Base-by-base conservation (phyloP, 352 stramenopile species). In the Saprolegnia diclina region DNA sequence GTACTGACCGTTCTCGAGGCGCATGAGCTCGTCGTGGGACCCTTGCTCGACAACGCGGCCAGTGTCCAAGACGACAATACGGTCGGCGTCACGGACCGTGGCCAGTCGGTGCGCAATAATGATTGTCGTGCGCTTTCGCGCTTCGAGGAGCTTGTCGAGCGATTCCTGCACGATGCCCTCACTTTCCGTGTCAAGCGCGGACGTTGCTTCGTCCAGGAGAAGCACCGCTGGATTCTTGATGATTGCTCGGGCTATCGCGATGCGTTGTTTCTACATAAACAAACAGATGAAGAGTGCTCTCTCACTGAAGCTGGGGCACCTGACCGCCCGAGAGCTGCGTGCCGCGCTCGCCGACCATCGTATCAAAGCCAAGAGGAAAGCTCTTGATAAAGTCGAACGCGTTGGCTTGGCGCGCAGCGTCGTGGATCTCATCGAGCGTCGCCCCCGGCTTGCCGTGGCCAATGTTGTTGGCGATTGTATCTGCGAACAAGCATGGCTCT, bases 21-120 rank as follows among this genome's bases (percentile, higher is more conserved):
- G 21, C 62, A 98, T 74, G n/a, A 99, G 78, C 55, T 98, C 85
- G 6, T 90, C 78, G 73, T 99, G 96, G 10, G 85, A 96, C 6
- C 96, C 96, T 13, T 89, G 72, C 74, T 99, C 95, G 5, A 96
- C 83, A n/a, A 99, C 91, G 24, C 68, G 71, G 6, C 96, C 96
- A 19, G 88, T 76, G 19, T 94, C 77, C 65, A 99, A 79, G 16
- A 99, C 96, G n/a, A 94, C 86, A 64, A 99, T 99, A 42, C 87
- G 80, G 72, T 98, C 86, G 56, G 92, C 96, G 76, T 97, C 85
- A 65, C 93, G 88, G 65, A 99, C 90, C 16, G 94, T 99, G 56
- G 84, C 92, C 26, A 98, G 76, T 14, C 96, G 82, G 74, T 98
- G 94, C 0, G 96, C 96, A 67, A 97, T 97, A 55, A 98, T 92